Conservation (phyloP, 176 grass and related monocot genomes). For the Aegilops bicornis region DNA sequence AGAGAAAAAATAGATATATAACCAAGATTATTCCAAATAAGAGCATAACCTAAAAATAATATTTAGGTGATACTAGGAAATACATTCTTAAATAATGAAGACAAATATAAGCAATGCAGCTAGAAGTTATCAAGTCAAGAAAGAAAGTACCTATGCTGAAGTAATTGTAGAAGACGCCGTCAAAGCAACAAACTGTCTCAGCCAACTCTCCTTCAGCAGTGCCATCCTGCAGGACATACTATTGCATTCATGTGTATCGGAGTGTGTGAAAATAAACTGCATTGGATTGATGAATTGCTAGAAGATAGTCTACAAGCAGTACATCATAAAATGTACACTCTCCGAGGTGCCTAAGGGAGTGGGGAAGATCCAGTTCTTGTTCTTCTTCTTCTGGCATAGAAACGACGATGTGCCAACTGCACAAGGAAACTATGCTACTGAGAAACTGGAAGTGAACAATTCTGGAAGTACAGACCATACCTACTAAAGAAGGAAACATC, state of each 20-base stretch:
- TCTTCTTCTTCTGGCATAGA: conserved; percentile 58
- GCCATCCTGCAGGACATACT: conserved; percentile 55
- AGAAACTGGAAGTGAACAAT: conserved; percentile 1
- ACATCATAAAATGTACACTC: conserved; percentile 80
- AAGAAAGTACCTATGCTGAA: conserved; percentile 81
- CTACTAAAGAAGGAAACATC: not conserved
- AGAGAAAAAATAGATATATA: not conserved
- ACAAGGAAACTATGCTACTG: conserved; percentile 26
- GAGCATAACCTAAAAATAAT: not conserved
- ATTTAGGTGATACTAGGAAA: conserved; percentile 13
- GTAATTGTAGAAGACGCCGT: conserved; percentile 96
- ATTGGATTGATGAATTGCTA: not conserved
- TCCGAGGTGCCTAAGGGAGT: conserved; percentile 73
- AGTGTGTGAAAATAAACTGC: conserved; percentile 6
- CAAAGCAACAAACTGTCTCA: conserved; percentile 78
- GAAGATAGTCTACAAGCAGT: conserved; percentile 10
- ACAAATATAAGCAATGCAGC: not conserved
- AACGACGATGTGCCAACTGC: conserved; percentile 86
- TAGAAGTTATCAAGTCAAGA: conserved; percentile 5
- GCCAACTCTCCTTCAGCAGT: conserved; percentile 61
- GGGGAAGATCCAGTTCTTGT: conserved; percentile 63
- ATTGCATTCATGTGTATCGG: not conserved
- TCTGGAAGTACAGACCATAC: not conserved
- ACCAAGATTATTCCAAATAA: conserved; percentile 11
- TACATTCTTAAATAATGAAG: conserved; percentile 12